Conservation (phyloP, 306 rosid genomes). For the Lathyrus tuberosus region DNA sequence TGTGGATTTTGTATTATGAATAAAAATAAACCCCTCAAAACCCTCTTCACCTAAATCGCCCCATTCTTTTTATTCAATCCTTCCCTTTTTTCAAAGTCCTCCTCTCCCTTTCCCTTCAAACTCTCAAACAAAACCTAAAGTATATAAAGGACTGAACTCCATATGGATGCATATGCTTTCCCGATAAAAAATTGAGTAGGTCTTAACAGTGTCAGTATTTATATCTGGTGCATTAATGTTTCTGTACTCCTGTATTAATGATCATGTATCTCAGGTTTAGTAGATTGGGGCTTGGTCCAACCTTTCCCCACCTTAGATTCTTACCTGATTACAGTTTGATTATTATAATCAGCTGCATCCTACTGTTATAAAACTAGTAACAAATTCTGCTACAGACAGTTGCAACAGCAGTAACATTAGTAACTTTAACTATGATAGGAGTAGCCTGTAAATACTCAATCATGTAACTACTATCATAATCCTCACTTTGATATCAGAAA, state of each 20-base stretch:
- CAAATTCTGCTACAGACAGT: background rate
- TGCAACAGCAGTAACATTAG: background rate
- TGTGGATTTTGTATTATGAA: too few relatives aligned
- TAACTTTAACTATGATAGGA: constrained; percentile 3
- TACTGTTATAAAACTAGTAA: background rate
- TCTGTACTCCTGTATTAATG: background rate
- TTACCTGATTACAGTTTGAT: background rate
- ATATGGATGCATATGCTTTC: background rate
- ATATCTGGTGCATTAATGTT: constrained; percentile 5
- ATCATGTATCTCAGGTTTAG: background rate
- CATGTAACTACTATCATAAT: background rate
- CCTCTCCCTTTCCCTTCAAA: too few relatives aligned
- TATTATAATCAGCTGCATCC: constrained; percentile 3
- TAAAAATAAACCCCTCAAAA: too few relatives aligned
- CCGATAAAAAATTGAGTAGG: background rate
- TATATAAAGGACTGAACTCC: constrained; percentile 12
- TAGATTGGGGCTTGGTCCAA: background rate
- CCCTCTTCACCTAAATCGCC: too few relatives aligned
- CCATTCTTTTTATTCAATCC: too few relatives aligned
- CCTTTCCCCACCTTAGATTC: background rate
- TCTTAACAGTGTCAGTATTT: background rate
- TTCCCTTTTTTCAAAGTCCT: too few relatives aligned
- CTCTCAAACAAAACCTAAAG: background rate
- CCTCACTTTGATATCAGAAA: constrained; percentile 11
- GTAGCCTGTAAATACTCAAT: constrained; percentile 9